Base-by-base conservation (phyloP, 441 rosid genomes). In the Erodium texanum region DNA sequence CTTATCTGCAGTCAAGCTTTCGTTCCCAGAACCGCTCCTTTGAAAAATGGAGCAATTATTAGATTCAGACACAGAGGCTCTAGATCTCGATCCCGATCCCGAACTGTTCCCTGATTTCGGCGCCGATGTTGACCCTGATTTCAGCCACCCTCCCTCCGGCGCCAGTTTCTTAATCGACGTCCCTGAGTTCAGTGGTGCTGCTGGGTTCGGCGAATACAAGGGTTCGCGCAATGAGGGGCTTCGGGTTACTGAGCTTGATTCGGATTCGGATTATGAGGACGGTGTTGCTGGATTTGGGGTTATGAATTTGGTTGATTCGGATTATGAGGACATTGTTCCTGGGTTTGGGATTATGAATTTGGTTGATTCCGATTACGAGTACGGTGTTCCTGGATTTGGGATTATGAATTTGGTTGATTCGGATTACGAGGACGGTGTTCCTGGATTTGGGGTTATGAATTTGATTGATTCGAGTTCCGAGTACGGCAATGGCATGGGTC, bases 221-320 rank as follows among this genome's bases (percentile, higher is more conserved):
- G 70, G 70, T 12, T 56, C 59, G 27, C 64, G 2, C 64, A 61
- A 11, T 18, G 71, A 65, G 20, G 74, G 77, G 3, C 38, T 70
- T 41, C 70, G 77, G 29, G 68, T 74, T 29, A 73, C 67, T 29
- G 71, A 74, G 36, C 34, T 70, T 34, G 77, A 74, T 62, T 70
- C 77, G 0, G 77, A 74, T 32, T 70, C 74, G 45, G 77, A 70
- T 16, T 70, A 73, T 11, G 61, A 54, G 8, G 34, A 61, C 16
- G 34, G 64, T 22, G 64, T 45, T 45, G 6, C 61, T 18, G 61
- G 23, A 8, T 54, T 18, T 48, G 74, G 70, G 58, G 23, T 16
- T 64, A 62, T 52, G 56, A 70, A 63, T 12, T 62, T 70, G 29
- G 71, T 66, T 3, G 70, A 61, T 14, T 45, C 52, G 32, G 27